Base-by-base conservation (phyloP, 805 yeast genomes). In the Lachancea kluyveri region DNA sequence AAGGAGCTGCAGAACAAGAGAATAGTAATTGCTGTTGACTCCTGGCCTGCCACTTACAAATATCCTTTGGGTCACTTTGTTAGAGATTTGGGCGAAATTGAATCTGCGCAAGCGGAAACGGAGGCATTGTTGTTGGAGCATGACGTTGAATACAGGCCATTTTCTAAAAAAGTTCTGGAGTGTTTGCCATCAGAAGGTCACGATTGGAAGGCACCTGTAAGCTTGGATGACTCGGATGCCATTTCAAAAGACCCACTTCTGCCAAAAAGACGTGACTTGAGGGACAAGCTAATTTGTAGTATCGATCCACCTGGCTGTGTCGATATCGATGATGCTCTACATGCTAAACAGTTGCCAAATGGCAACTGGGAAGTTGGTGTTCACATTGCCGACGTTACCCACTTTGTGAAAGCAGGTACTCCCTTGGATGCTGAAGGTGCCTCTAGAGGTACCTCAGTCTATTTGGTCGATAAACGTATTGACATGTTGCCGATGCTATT, bases 281-380 rank as follows among this genome's bases (percentile, higher is more conserved):
- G 98, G 48, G 94, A 90, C 48, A 77, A 85, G 50, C 65, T 86
- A 29, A 84, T 92, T 24, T 92, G 99, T 57, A 82, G 95, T 15
- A 92, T 92, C 46, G 99, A 92, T 67, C 99, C 99, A 7, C 96
- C 96, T 2, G 80, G 82, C 18, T 90, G 97, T 76, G 96, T 88
- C 43, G 99, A 92, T 74, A 92, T 92, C 50, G 99, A 92, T 65
- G 96, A 92, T 65, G 98, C 99, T 1, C 66, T 92, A 29, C 99
- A 92, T 54, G 97, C 97, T 0, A 65, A 71, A 41, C 54, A 56
- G 33, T 68, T 92, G 30, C 87, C 95, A 2, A 92, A 92, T 56
- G 98, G 98, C 1, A 85, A 90, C 54, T 87, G 74, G 66, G 95
- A 92, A 57, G 95, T 92, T 35, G 99, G 99, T 52, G 99, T 92